Conservation (phyloP, 1,139 yeast genomes). For the Wickerhamiella infanticola region DNA sequence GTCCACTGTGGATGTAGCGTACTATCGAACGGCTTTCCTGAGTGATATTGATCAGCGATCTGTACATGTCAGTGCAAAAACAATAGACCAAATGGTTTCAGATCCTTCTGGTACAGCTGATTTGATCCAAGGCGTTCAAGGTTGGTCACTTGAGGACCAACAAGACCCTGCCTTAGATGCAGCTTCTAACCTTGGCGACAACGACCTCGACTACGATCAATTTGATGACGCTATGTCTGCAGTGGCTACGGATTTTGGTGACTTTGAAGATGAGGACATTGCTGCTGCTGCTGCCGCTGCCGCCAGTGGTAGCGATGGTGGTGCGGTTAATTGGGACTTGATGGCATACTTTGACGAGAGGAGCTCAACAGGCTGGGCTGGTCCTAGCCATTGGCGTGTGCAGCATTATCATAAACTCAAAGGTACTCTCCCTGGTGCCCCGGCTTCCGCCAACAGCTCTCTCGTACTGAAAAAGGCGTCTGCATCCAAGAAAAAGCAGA, state of each 20-base stretch:
- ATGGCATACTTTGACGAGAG: constrained; percentile 69
- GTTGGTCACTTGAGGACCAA: constrained; percentile 12
- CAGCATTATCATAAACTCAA: constrained; percentile 19
- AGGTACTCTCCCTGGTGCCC: neutral
- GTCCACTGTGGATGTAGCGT: neutral
- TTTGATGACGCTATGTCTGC: neutral
- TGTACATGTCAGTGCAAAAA: constrained; percentile 49
- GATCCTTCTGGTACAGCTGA: constrained; percentile 26
- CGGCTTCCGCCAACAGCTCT: neutral
- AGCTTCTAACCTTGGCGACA: constrained; percentile 5
- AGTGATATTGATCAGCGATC: constrained; percentile 27
- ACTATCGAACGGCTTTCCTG: constrained; percentile 3
- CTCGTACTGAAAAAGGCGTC: neutral
- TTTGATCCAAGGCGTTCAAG: constrained; percentile 10
- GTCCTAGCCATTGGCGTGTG: constrained; percentile 89
- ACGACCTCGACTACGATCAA: constrained; percentile 12
- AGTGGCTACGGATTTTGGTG: constrained; percentile 1
- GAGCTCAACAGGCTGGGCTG: constrained; percentile 64
- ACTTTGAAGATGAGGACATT: constrained; percentile 1
- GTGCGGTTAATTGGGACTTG: constrained; percentile 31
- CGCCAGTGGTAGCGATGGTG: constrained; percentile 5
- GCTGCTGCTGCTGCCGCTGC: neutral
- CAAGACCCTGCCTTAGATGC: constrained; percentile 13
- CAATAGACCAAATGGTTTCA: constrained; percentile 39
- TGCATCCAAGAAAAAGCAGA: neutral